phyloP scores from a whole-genome alignment of 768 basidiomycete genomes.

The Hydnomerulius pinastri region DNA sequence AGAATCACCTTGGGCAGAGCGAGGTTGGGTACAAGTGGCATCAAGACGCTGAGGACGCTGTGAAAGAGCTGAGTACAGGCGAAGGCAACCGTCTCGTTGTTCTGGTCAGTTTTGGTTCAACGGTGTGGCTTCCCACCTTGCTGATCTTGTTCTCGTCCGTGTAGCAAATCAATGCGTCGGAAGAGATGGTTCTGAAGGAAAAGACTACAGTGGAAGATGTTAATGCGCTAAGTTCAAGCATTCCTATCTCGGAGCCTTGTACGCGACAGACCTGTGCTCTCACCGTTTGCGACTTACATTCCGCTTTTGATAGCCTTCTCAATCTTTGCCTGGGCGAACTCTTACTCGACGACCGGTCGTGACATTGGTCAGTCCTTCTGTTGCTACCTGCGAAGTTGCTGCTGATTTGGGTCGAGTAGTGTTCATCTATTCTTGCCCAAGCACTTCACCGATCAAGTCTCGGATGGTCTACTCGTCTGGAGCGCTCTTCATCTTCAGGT shows the following conservation, averaged over 20 bases:
- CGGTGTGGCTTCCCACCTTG: not conserved
- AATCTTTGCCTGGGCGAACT: constrained; percentile 66
- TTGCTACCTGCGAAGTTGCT: not conserved
- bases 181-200: constrained; percentile 57
- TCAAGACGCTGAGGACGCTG: constrained; percentile 61
- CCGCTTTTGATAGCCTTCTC: constrained; percentile 45
- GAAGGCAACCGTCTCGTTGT: constrained; percentile 58
- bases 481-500: constrained; percentile 53
- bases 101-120: constrained; percentile 50
- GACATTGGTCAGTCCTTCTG: constrained; percentile 55
- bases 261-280: constrained; percentile 3
- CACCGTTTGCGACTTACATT: not conserved
- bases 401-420: constrained; percentile 43
- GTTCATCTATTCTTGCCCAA: constrained; percentile 92
- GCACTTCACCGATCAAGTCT: constrained; percentile 74
- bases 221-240: constrained; percentile 44
- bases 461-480: constrained; percentile 90
- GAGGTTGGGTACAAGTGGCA: constrained; percentile 68
- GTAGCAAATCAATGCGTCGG: constrained; percentile 66
- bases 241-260: constrained; percentile 66
- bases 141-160: not conserved
- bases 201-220: constrained; percentile 42
- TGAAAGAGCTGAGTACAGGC: constrained; percentile 55
- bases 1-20: constrained; percentile 57
- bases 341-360: constrained; percentile 42